Conservation (phyloP, 768 basidiomycete genomes). For the Obba rivulosa region DNA sequence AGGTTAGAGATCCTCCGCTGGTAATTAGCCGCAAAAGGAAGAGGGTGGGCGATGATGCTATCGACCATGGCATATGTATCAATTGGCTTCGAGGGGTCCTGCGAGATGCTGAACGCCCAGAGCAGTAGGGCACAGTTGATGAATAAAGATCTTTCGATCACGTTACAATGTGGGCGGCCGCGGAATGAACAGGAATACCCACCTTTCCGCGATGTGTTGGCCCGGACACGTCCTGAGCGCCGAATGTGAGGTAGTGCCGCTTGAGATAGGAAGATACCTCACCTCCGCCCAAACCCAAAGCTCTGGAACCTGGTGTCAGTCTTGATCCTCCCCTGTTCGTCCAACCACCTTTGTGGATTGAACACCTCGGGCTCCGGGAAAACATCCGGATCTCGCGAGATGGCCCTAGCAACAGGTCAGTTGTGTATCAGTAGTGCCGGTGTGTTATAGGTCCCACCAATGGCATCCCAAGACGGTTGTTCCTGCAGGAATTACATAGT, state of each 20-base stretch:
- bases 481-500: slow-evolving; percentile 36
- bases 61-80: slow-evolving; percentile 59
- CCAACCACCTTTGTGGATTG: slow-evolving; percentile 28
- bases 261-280: not conserved
- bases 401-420: slow-evolving; percentile 19
- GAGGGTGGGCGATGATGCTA: slow-evolving; percentile 58
- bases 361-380: slow-evolving; percentile 29
- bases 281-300: slow-evolving; percentile 34
- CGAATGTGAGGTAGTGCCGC: no score
- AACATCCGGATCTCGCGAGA: slow-evolving; percentile 26
- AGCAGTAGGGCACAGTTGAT: slow-evolving; percentile 58
- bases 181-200: not conserved
- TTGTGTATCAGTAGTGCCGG: not conserved
- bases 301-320: slow-evolving; percentile 26
- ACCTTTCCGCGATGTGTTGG: slow-evolving; percentile 45
- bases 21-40: slow-evolving; percentile 55
- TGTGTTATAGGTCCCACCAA: slow-evolving; percentile 22
- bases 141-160: slow-evolving; percentile 44
- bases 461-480: slow-evolving; percentile 33
- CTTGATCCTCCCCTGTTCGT: slow-evolving; percentile 22
- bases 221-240: slow-evolving; percentile 60
- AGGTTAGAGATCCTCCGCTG: slow-evolving; percentile 36
- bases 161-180: not conserved
- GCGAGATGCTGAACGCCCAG: slow-evolving; percentile 58
- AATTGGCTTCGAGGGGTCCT: slow-evolving; percentile 50